These are phyloP conservation scores for Yamadazyma sp. DNA, from an alignment of 805 yeast genomes.

Conservation along the genomic window DNA sequence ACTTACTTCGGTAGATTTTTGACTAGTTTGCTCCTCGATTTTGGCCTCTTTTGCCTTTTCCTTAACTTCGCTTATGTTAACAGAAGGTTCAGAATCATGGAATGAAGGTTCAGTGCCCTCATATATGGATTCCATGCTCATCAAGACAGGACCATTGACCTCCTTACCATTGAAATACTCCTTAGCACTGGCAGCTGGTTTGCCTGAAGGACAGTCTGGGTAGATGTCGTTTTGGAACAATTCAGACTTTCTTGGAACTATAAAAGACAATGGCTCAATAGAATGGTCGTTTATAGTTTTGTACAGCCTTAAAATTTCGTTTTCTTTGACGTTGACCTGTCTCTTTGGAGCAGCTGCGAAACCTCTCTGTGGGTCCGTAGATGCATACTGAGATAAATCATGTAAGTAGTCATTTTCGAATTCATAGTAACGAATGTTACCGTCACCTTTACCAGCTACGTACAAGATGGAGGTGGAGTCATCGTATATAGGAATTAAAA, in stretches of 20 bases:
- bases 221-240: constrained; percentile 89
- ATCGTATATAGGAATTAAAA: constrained; percentile 88
- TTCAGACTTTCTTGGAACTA: constrained; percentile 92
- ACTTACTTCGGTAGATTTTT: constrained; percentile 14
- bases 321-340: constrained; percentile 72
- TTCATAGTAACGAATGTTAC: constrained; percentile 93
- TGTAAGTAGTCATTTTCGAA: constrained; percentile 79
- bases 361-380: constrained; percentile 94
- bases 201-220: constrained; percentile 83
- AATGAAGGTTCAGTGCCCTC: constrained; percentile 67
- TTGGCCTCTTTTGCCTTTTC: constrained; percentile 22
- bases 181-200: constrained; percentile 73
- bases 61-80: constrained; percentile 26
- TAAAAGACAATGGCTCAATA: constrained; percentile 89
- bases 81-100: constrained; percentile 39
- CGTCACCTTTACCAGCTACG: constrained; percentile 97
- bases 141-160: constrained; percentile 78
- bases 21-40: constrained; percentile 12
- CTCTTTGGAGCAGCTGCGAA: constrained; percentile 87
- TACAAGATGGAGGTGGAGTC: constrained; percentile 76
- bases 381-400: constrained; percentile 84
- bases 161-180: constrained; percentile 81
- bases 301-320: constrained; percentile 78
- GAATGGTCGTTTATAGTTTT: constrained; percentile 84
- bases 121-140: constrained; percentile 72